A percentile compares a stretch with the other conserved stretches of the same genome.
phyloP scores from a whole-genome alignment of 768 basidiomycete species.

The Serpula lacrymans region DNA sequence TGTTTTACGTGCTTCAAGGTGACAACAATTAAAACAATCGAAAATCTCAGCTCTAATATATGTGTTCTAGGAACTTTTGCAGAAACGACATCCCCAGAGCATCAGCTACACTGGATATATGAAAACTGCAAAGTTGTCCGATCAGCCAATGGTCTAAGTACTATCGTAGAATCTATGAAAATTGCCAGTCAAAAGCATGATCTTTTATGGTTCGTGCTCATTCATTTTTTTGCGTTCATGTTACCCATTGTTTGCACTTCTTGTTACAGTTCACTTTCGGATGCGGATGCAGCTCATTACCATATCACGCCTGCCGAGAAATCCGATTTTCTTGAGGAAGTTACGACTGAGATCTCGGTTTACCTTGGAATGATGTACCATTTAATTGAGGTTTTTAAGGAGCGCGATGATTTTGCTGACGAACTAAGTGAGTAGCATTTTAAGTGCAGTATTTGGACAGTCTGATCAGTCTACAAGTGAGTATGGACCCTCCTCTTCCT shows the following conservation, averaged over 20 bases:
- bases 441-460: conserved; percentile 1
- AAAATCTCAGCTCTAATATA: conserved; percentile 8
- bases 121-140: conserved; percentile 89
- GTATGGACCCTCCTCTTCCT: conserved; percentile 89
- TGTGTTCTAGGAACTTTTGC: conserved; percentile 71
- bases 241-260: conserved; percentile 4
- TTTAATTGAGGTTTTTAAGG: conserved; percentile 89
- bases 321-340: conserved; percentile 81
- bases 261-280: conserved; percentile 63
- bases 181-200: conserved; percentile 88
- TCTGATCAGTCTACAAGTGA: conserved; percentile 57
- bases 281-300: conserved; percentile 68
- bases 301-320: conserved; percentile 69
- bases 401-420: conserved; percentile 92
- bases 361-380: conserved; percentile 95
- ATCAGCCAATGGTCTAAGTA: conserved; percentile 75
- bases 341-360: conserved; percentile 89
- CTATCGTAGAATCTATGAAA: conserved; percentile 85
- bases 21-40: conserved; percentile 1
- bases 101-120: conserved; percentile 94
- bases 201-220: conserved; percentile 56
- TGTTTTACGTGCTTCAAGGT: conserved; percentile 96
- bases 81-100: conserved; percentile 87
- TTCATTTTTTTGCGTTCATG: conserved; percentile 1
- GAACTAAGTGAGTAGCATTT: conserved; percentile 76